Base-by-base conservation (phyloP, 768 basidiomycete genomes). In the Lentinula aciculospora region DNA sequence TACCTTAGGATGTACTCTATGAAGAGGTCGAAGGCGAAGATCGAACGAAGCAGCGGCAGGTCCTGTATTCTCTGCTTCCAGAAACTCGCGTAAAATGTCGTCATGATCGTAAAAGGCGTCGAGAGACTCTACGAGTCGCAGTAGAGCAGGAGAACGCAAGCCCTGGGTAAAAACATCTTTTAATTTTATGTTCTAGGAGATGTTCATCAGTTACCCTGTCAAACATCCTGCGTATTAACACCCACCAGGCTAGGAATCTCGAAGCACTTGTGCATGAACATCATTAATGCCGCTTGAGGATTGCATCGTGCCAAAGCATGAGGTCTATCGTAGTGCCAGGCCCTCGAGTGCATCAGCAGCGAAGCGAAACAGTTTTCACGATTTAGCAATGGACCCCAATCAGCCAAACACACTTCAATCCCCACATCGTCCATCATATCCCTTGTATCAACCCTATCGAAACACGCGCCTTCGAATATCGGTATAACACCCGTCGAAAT, bases 31-130 rank as follows among this genome's bases (percentile, higher is more conserved):
- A 53, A 71, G 61, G 9, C 61, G 46, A n/a, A 76, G 55, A 7
- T 68, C 68, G 9, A 70, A 63, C n/a, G 56, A 60, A 23, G 63
- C 63, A 9, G 62, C 67, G 5, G 57, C 65, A 2, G 37, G 57
- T 3, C 64, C 61, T 17, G 66, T 62, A 27, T 65, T 62, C 48
- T 72, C 67, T 36, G 59, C 60, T 13, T 62, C 59, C 27, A 75
- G 63, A 58, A 71, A 74, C 39, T 68, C 64, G 39, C 66, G 64
- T 47, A 78, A 75, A 9, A 71, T 68, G 0, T 61, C 62, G 58
- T 72, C 73, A 56, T 75, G 72, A 58, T 76, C 74, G 17, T 74
- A 67, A 40, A 75, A 76, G 6, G 72, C 74, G 50, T 77, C 74
- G 23, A 76, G 63, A 9, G 74, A 74, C 56, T 73, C 66, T 27